These are phyloP conservation scores for Erigeron philadelphicus DNA, from an alignment of 140 eudicot genomes.

Conservation along the genomic window DNA sequence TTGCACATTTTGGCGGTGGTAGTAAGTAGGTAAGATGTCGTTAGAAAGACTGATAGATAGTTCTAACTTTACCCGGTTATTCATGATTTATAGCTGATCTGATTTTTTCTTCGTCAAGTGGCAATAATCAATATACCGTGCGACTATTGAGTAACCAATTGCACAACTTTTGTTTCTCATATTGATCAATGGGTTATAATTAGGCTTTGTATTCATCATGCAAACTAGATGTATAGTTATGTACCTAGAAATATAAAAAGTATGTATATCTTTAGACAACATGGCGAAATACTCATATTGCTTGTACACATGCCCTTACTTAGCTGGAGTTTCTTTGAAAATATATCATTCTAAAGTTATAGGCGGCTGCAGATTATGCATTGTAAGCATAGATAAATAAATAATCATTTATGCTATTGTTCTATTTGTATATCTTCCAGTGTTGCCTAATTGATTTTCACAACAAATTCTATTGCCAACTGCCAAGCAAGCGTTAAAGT, in stretches of 20 bases:
- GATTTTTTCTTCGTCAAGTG: neutral
- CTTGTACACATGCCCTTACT: neutral
- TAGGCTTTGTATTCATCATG: neutral
- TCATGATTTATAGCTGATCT: too few species aligned
- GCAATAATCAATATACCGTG: neutral
- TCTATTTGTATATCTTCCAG: neutral
- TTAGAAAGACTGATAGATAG: too few species aligned
- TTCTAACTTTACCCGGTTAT: too few species aligned
- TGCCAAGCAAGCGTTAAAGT: neutral
- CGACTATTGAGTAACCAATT: neutral
- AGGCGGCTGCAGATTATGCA: neutral
- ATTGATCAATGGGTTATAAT: neutral
- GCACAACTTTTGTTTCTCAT: neutral
- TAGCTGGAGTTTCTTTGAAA: neutral
- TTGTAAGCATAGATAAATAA: too few species aligned
- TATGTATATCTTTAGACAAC: neutral
- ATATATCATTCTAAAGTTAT: neutral
- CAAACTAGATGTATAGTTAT: conserved; percentile 8
- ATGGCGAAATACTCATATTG: neutral
- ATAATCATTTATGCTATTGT: neutral
- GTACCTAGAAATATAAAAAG: neutral
- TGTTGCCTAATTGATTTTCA: neutral
- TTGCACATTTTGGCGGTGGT: too few species aligned
- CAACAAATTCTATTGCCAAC: conserved; percentile 1
- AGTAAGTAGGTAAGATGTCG: too few species aligned